phyloP scores from a whole-genome alignment of 495 filamentous ascomycete genomes.

The Patellaria atrata region DNA sequence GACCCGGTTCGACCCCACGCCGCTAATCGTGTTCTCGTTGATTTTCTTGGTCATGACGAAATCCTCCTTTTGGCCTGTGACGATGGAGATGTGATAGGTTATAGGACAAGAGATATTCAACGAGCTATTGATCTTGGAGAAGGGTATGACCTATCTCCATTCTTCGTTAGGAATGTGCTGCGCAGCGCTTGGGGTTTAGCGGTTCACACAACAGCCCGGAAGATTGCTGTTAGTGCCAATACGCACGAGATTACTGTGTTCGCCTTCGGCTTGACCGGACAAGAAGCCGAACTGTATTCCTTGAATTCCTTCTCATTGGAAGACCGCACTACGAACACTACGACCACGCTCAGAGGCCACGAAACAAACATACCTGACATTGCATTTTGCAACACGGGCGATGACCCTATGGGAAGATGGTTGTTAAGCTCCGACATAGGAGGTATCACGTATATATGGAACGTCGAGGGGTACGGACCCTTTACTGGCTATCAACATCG shows the following conservation, averaged over 20 bases:
- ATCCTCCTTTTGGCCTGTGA: constrained; percentile 64
- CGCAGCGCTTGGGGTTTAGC: constrained; percentile 82
- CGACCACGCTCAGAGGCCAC: constrained; percentile 33
- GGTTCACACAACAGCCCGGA: constrained; percentile 58
- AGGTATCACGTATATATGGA: constrained; percentile 49
- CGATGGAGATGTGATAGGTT: constrained; percentile 79
- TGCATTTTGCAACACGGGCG: constrained; percentile 51
- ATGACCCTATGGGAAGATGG: constrained; percentile 49
- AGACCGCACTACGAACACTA: constrained; percentile 23
- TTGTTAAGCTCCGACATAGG: constrained; percentile 62
- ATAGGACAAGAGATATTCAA: constrained; percentile 48
- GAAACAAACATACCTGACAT: constrained; percentile 63
- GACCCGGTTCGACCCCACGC: constrained; percentile 45
- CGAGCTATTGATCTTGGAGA: constrained; percentile 26
- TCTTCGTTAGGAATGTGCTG: constrained; percentile 63
- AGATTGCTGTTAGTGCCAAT: constrained; percentile 76
- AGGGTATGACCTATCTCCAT: constrained; percentile 29
- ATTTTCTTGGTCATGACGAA: constrained; percentile 68
- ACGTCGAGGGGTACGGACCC: constrained; percentile 4
- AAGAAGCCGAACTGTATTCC: not conserved
- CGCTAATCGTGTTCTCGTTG: constrained; percentile 66
- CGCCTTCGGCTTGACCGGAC: constrained; percentile 47
- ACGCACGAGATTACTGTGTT: constrained; percentile 50
- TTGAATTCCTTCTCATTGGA: constrained; percentile 6
- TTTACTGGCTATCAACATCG: constrained; percentile 40